phyloP scores from a whole-genome alignment of 2,329 filamentous ascomycete species.

The Fusarium torreyae region DNA sequence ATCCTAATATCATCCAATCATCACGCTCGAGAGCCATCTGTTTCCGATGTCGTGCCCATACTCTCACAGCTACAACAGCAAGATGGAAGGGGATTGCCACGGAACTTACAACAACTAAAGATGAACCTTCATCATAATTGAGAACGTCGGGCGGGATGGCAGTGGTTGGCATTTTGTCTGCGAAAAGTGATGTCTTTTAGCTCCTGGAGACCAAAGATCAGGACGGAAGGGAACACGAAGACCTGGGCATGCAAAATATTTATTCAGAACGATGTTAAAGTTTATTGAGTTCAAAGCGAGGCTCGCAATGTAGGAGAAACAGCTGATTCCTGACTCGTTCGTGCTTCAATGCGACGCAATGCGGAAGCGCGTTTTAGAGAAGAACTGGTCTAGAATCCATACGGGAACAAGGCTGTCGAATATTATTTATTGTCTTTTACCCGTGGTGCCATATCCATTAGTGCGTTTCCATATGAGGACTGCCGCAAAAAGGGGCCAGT shows the following conservation, averaged over 20 bases:
- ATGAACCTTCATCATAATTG: not conserved
- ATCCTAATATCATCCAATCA: constrained; percentile 8
- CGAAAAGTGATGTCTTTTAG: not conserved
- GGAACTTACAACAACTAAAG: not conserved
- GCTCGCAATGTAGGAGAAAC: too few species aligned
- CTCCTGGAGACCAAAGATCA: not conserved
- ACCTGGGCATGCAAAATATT: not conserved
- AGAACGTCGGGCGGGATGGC: not conserved
- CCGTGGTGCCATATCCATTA: not conserved
- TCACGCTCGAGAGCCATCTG: not conserved
- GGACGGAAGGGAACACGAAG: not conserved
- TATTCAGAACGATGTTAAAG: not conserved
- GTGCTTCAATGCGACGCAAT: not conserved
- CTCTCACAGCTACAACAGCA: not conserved
- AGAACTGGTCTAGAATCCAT: too few species aligned
- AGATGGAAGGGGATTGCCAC: not conserved
- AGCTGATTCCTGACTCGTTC: too few species aligned
- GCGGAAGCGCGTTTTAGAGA: too few species aligned
- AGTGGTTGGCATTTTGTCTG: not conserved
- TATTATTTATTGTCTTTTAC: not conserved
- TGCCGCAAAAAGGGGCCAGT: too few species aligned
- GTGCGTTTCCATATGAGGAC: not conserved
- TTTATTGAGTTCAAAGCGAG: too few species aligned
- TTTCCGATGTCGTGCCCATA: constrained; percentile 12
- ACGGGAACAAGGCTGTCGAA: too few species aligned